These are phyloP conservation scores for Paramecium bursaria DNA, from an alignment of 73 alveolate species.

Conservation along the genomic window DNA sequence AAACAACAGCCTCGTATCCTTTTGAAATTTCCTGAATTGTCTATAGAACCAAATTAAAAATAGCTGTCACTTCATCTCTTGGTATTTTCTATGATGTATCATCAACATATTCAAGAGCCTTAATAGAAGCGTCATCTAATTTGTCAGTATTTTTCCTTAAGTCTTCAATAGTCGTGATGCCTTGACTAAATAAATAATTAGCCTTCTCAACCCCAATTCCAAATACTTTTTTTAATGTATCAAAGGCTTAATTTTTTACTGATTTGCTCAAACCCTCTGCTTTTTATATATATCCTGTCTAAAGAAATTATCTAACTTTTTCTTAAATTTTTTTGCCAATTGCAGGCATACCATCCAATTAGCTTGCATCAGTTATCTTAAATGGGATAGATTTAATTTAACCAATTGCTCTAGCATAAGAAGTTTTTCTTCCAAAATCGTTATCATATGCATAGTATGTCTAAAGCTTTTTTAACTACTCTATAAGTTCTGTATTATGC, in stretches of 20 bases:
- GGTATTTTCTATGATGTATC: constrained; percentile 88
- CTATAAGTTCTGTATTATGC: constrained; percentile 26
- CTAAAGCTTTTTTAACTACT: constrained; percentile 71
- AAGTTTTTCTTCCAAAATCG: constrained; percentile 81
- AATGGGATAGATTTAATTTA: constrained; percentile 70
- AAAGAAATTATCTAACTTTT: constrained; percentile 88
- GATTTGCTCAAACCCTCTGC: constrained; percentile 79
- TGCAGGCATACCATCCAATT: constrained; percentile 70
- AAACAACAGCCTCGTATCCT: constrained; percentile 76
- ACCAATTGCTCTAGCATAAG: constrained; percentile 80
- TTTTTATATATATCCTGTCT: constrained; percentile 88
- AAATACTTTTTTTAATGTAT: constrained; percentile 84
- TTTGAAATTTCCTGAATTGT: constrained; percentile 18
- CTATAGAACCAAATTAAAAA: constrained; percentile 73
- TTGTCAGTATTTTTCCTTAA: constrained; percentile 77
- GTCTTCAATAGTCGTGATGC: constrained; percentile 84
- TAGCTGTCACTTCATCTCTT: constrained; percentile 89
- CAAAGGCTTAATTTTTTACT: constrained; percentile 81
- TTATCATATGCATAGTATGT: constrained; percentile 71
- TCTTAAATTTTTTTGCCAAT: constrained; percentile 90
- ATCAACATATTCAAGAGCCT: constrained; percentile 89
- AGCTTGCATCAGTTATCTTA: constrained; percentile 71
- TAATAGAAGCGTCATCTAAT: constrained; percentile 78
- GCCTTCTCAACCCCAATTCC: constrained; percentile 96
- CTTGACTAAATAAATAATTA: constrained; percentile 82